Conservation (phyloP, 1,284 basidiomycete genomes). For the Puccinia novopanici region DNA sequence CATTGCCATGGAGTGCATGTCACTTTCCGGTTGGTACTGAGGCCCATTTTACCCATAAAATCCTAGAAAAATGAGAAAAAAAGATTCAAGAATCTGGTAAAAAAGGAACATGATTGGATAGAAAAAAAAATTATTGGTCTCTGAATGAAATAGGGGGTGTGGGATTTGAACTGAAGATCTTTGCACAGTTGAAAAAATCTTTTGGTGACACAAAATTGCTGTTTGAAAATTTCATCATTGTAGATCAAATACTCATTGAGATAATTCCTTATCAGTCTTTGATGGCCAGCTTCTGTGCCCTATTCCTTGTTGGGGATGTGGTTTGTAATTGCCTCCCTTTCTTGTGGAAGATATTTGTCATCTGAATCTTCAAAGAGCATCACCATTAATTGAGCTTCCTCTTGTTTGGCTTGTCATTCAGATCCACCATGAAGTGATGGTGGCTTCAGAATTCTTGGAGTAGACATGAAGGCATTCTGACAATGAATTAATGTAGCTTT, state of each 20-base stretch:
- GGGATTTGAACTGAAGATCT: constrained; percentile 1
- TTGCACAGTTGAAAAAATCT: constrained; percentile 12
- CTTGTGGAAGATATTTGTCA: too few species aligned
- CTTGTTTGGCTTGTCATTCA: too few species aligned
- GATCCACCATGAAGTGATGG: too few species aligned
- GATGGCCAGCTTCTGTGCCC: background rate
- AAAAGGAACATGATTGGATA: background rate
- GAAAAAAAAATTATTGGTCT: background rate
- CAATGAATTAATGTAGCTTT: too few species aligned
- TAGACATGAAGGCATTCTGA: too few species aligned
- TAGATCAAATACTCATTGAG: background rate
- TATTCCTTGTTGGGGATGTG: constrained; percentile 13
- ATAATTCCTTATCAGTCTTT: background rate
- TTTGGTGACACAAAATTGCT: background rate
- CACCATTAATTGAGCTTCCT: too few species aligned
- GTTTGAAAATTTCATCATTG: background rate
- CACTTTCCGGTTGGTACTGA: background rate
- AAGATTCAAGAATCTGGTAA: background rate
- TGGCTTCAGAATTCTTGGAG: too few species aligned
- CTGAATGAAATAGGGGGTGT: background rate
- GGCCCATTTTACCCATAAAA: background rate
- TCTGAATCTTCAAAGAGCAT: too few species aligned
- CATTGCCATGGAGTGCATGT: background rate
- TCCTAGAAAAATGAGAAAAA: background rate
- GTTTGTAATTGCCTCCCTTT: background rate